Percentiles rank a stretch among this genome's conserved stretches.
Evolutionary conservation across 2,329 filamentous ascomycete genomes (phyloP).

Genomic region (Fusarium sp.): DNA sequence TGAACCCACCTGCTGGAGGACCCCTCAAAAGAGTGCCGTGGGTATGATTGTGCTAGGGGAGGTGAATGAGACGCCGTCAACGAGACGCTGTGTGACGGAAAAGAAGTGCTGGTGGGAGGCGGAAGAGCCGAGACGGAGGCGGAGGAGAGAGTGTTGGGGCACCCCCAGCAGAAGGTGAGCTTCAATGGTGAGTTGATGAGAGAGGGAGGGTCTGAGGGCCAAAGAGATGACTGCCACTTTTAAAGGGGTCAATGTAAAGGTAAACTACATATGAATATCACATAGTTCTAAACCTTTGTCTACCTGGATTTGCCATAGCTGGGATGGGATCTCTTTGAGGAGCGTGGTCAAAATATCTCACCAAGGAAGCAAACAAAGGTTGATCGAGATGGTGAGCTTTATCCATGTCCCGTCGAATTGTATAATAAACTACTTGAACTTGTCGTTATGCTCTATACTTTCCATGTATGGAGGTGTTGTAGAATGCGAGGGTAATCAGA

Average conservation of each 20-base stretch:
- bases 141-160: conserved; percentile 4
- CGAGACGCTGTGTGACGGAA: conserved; percentile 2
- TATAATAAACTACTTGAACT: no score
- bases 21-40: conserved; percentile 40
- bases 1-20: conserved; percentile 39
- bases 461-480: no score
- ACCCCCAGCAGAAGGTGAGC: conserved; percentile 8
- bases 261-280: conserved; percentile 24
- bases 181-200: conserved; percentile 13
- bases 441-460: no score
- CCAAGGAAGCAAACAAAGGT: no score
- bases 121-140: not conserved
- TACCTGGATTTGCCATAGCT: not conserved
- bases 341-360: no score
- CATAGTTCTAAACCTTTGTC: conserved; percentile 17
- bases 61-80: conserved; percentile 11
- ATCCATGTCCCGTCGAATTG: no score
- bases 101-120: conserved; percentile 2
- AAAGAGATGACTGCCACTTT: conserved; percentile 1
- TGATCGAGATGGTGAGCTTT: no score
- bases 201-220: not conserved
- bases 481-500: not conserved
- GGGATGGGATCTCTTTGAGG: not conserved
- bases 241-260: conserved; percentile 17
- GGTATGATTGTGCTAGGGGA: conserved; percentile 37